A percentile compares a stretch with the other conserved stretches of the same genome.
phyloP scores from a whole-genome alignment of 106 monocot species.

The Dendrobium catenatum region DNA sequence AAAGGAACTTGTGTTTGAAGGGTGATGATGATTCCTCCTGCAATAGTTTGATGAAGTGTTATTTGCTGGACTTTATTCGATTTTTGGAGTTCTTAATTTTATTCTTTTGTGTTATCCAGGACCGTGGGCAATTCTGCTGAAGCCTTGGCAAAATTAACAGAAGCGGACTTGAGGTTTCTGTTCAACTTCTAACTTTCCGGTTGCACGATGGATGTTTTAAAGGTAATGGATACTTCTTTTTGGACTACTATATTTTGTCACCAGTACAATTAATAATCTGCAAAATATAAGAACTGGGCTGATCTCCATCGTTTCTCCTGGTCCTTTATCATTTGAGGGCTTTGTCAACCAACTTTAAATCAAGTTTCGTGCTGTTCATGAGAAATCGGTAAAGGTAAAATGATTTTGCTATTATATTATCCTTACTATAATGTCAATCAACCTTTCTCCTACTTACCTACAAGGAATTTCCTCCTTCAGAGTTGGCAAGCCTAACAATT shows the following conservation, averaged over 20 bases:
- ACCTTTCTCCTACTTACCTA: no score
- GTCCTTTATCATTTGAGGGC: no score
- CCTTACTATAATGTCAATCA: no score
- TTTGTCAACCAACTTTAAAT: no score
- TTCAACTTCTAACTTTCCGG: constrained; percentile 17
- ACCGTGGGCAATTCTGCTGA: constrained; percentile 66
- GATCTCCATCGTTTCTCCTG: no score
- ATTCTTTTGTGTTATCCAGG: constrained; percentile 20
- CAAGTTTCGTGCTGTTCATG: no score
- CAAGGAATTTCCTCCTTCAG: no score
- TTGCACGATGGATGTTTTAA: background rate
- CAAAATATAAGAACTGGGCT: no score
- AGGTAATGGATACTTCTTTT: background rate
- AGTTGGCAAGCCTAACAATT: no score
- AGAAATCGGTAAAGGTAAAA: no score
- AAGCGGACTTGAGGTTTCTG: constrained; percentile 65
- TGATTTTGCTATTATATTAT: no score
- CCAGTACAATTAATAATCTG: no score
- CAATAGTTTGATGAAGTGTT: background rate
- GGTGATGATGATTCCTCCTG: constrained; percentile 29
- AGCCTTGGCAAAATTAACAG: constrained; percentile 73
- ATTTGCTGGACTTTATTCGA: background rate
- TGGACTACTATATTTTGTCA: background rate
- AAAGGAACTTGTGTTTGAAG: constrained; percentile 78
- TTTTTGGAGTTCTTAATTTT: background rate